Conservation (phyloP, 2,329 filamentous ascomycete species). For the Clonostachys rosea region DNA sequence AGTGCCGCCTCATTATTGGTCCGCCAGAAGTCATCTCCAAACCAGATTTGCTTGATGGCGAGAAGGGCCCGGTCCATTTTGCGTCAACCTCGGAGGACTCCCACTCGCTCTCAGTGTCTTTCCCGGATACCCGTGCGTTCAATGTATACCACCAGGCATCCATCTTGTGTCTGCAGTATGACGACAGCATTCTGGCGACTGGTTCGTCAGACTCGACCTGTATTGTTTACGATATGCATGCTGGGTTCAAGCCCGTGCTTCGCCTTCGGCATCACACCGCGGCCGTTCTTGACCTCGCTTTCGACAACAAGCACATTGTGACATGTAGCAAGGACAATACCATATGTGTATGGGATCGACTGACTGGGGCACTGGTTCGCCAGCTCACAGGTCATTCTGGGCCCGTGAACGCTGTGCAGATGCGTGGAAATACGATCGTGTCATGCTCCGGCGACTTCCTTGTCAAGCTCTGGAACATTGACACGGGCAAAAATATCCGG, state of each 20-base stretch:
- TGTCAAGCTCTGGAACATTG: slow-evolving; percentile 93
- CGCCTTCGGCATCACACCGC: slow-evolving; percentile 76
- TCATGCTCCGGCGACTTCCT: slow-evolving; percentile 91
- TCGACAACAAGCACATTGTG: slow-evolving; percentile 88
- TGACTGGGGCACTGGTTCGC: slow-evolving; percentile 69
- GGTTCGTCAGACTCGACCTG: slow-evolving; percentile 90
- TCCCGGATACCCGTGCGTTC: slow-evolving; percentile 53
- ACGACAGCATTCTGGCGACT: slow-evolving; percentile 87
- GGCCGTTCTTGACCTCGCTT: slow-evolving; percentile 89
- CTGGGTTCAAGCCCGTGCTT: slow-evolving; percentile 73
- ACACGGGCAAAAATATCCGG: slow-evolving; percentile 81
- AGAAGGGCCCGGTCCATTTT: slow-evolving; percentile 47
- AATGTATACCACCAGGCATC: slow-evolving; percentile 78
- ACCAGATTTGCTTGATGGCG: slow-evolving; percentile 43
- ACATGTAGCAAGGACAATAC: slow-evolving; percentile 95
- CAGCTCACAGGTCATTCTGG: slow-evolving; percentile 82
- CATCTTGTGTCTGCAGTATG: slow-evolving; percentile 92
- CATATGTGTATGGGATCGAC: slow-evolving; percentile 91
- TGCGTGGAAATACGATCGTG: slow-evolving; percentile 88
- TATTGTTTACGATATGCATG: slow-evolving; percentile 83
- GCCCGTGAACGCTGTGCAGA: slow-evolving; percentile 93
- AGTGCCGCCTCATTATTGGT: slow-evolving; percentile 83
- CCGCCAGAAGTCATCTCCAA: slow-evolving; percentile 61
- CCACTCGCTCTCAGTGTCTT: slow-evolving; percentile 36
- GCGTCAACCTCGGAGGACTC: slow-evolving; percentile 46